A percentile compares a stretch with the other conserved stretches of the same genome.
phyloP scores from a whole-genome alignment of 2,329 filamentous ascomycete species.

The Fusarium chaquense region DNA sequence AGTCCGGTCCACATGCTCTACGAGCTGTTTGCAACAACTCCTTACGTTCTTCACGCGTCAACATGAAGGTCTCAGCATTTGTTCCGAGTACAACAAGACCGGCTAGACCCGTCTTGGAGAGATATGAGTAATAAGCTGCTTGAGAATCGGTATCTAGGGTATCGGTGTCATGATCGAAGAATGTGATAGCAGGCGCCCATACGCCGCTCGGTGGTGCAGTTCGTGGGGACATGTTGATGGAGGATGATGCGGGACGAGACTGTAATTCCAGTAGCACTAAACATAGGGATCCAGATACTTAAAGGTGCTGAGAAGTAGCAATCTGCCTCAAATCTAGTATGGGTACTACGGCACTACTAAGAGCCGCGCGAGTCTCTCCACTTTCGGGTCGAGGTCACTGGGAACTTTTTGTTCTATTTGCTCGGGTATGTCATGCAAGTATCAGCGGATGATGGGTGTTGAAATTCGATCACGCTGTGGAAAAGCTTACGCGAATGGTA shows the following conservation, averaged over 20 bases:
- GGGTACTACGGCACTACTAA: background rate
- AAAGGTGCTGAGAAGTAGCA: constrained; percentile 8
- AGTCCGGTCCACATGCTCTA: constrained; percentile 83
- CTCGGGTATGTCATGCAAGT: background rate
- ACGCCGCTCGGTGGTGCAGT: constrained; percentile 53
- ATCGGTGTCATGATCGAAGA: constrained; percentile 64
- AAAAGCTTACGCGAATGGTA: background rate
- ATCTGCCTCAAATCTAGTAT: background rate
- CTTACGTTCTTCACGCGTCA: constrained; percentile 69
- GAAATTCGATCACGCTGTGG: background rate
- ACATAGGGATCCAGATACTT: constrained; percentile 28
- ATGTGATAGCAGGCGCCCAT: constrained; percentile 66
- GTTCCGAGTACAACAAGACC: constrained; percentile 67
- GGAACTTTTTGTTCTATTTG: background rate
- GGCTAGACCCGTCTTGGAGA: constrained; percentile 61
- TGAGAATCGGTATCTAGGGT: constrained; percentile 61
- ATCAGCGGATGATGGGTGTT: background rate
- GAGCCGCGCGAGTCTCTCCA: background rate
- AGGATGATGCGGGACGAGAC: background rate
- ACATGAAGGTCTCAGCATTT: constrained; percentile 67
- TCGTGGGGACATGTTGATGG: constrained; percentile 28
- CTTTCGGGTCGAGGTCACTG: background rate
- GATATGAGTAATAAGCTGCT: constrained; percentile 63
- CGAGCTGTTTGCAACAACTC: constrained; percentile 71
- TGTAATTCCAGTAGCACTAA: background rate